Conservation (phyloP, 2,329 filamentous ascomycete genomes). For the Corniculantispora saksenae region DNA sequence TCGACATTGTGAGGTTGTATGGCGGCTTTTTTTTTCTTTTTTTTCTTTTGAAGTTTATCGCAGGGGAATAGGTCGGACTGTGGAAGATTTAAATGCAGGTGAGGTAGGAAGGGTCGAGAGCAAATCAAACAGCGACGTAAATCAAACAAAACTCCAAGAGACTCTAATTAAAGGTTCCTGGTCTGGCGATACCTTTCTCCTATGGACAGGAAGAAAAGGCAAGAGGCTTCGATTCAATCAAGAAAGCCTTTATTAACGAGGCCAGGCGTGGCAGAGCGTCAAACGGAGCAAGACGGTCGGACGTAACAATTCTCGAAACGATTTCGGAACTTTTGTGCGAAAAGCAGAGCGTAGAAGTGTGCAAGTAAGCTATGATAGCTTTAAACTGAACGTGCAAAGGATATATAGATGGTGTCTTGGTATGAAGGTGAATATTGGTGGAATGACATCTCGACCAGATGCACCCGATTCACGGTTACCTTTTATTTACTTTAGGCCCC, state of each 20-base stretch:
- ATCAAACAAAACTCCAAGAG: conserved; percentile 58
- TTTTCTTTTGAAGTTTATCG: neutral
- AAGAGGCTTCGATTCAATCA: conserved; percentile 48
- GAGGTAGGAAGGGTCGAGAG: conserved; percentile 43
- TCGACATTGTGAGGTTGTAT: conserved; percentile 67
- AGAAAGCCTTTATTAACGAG: conserved; percentile 42
- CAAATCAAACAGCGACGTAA: conserved; percentile 37
- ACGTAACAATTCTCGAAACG: conserved; percentile 33
- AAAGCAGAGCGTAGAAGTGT: conserved; percentile 28
- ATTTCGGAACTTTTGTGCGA: conserved; percentile 27
- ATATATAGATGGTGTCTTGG: conserved; percentile 20
- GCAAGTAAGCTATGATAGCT: conserved; percentile 28
- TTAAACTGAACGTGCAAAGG: conserved; percentile 22
- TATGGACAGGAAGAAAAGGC: conserved; percentile 29
- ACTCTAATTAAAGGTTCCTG: conserved; percentile 62
- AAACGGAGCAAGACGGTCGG: neutral
- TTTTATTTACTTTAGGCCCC: conserved; percentile 51
- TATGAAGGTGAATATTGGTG: conserved; percentile 27
- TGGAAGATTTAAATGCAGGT: conserved; percentile 18
- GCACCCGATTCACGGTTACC: conserved; percentile 27
- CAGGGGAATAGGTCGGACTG: conserved; percentile 1
- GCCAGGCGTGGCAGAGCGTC: conserved; percentile 25
- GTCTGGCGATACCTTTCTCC: conserved; percentile 47
- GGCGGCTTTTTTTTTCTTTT: conserved; percentile 22
- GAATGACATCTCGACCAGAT: conserved; percentile 26